Evolutionary conservation across 352 stramenopile species (phyloP).

Genomic region (Phytophthora uliginosa): DNA sequence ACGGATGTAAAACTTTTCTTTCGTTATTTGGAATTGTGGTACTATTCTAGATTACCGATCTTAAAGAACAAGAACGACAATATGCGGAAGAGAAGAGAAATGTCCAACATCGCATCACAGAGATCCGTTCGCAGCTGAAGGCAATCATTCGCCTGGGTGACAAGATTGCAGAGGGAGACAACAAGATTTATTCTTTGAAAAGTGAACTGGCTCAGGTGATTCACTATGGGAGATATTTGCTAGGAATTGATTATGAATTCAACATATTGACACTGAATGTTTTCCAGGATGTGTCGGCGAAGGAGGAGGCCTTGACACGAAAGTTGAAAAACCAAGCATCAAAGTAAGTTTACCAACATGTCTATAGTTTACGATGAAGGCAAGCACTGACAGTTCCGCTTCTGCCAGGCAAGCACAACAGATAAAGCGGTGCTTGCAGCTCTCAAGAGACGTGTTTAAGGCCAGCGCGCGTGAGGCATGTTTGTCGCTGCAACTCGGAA

Average conservation of each 20-base stretch:
- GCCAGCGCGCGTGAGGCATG: slow-evolving; percentile 63
- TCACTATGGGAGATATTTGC: neutral
- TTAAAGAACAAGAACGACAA: slow-evolving; percentile 73
- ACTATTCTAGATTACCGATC: slow-evolving; percentile 53
- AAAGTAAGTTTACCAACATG: slow-evolving; percentile 49
- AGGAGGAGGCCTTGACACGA: slow-evolving; percentile 77
- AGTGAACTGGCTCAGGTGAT: slow-evolving; percentile 77
- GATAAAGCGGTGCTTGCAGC: slow-evolving; percentile 65
- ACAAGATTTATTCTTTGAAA: slow-evolving; percentile 76
- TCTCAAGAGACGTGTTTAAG: slow-evolving; percentile 63
- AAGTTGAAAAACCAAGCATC: slow-evolving; percentile 78
- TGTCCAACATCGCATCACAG: slow-evolving; percentile 67
- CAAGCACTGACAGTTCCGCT: slow-evolving; percentile 12
- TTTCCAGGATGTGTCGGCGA: slow-evolving; percentile 76
- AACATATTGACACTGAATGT: neutral
- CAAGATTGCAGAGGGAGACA: slow-evolving; percentile 76
- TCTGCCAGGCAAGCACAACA: slow-evolving; percentile 69
- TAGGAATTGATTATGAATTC: neutral
- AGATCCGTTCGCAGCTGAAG: slow-evolving; percentile 80
- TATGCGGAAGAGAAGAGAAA: slow-evolving; percentile 70
- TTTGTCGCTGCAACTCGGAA: slow-evolving; percentile 63
- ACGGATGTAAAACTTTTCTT: neutral
- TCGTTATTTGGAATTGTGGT: neutral
- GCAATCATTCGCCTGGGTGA: slow-evolving; percentile 78
- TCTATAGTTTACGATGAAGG: neutral